A percentile compares a stretch with the other conserved stretches of the same genome.
Conservation (phyloP, 106 monocot species). For the Acanthochlamys bracteata region DNA sequence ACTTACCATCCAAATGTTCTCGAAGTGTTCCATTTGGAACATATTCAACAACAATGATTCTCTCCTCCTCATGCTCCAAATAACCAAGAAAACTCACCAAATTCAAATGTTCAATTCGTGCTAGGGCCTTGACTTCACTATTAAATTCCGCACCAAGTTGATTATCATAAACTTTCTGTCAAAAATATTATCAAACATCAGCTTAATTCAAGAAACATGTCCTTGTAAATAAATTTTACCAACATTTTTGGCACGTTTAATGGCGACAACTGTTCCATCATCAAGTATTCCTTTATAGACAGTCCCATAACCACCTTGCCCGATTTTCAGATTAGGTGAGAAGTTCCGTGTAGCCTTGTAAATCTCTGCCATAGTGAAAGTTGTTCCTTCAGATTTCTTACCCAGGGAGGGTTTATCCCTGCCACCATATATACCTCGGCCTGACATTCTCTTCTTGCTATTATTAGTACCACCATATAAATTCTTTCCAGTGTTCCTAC, state of each 20-base stretch:
- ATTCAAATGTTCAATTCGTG: conserved; percentile 51
- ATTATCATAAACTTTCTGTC: conserved; percentile 26
- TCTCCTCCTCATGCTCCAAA: conserved; percentile 42
- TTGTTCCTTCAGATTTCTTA: background rate
- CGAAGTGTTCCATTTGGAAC: conserved; percentile 63
- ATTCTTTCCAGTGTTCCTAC: background rate
- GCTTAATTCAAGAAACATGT: background rate
- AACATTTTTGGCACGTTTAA: conserved; percentile 39
- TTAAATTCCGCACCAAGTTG: conserved; percentile 36
- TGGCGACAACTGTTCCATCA: conserved; percentile 30
- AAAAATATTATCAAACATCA: background rate
- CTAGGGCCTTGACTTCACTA: conserved; percentile 42
- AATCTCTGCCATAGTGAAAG: conserved; percentile 31
- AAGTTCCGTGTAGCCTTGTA: conserved; percentile 28
- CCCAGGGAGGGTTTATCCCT: background rate
- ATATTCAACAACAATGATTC: conserved; percentile 47
- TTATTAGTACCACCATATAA: conserved; percentile 1
- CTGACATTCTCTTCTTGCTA: background rate
- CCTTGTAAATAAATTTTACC: background rate
- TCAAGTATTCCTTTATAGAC: conserved; percentile 30
- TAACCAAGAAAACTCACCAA: conserved; percentile 48
- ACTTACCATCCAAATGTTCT: conserved; percentile 56
- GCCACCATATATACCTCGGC: background rate
- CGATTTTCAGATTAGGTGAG: conserved; percentile 25
- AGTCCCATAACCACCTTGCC: conserved; percentile 36